phyloP scores from a whole-genome alignment of 805 yeast species.

The Cephaloascus fragrans region DNA sequence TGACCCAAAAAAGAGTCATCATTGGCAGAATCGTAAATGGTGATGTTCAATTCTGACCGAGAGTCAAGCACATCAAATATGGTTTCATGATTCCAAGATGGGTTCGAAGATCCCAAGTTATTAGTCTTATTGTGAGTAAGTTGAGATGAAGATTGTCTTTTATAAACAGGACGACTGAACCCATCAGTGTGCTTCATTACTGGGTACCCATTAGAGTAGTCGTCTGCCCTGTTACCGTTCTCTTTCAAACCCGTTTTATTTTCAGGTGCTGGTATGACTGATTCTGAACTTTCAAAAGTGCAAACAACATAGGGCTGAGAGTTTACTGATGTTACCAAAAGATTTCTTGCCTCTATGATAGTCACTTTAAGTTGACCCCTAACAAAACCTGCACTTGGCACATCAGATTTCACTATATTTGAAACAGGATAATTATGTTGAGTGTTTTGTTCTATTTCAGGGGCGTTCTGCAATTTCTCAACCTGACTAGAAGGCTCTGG shows the following conservation, averaged over 20 bases:
- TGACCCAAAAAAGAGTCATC: slow-evolving; percentile 86
- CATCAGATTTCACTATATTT: neutral
- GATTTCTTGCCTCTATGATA: slow-evolving; percentile 70
- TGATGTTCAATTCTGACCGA: slow-evolving; percentile 74
- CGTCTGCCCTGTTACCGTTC: slow-evolving; percentile 3
- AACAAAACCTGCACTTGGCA: slow-evolving; percentile 31
- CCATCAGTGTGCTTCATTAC: neutral
- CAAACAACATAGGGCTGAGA: slow-evolving; percentile 86
- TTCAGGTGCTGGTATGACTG: slow-evolving; percentile 74
- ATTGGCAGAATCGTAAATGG: slow-evolving; percentile 79
- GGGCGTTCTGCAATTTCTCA: slow-evolving; percentile 1
- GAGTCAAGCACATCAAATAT: slow-evolving; percentile 85
- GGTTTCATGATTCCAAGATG: slow-evolving; percentile 89
- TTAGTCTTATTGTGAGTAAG: slow-evolving; percentile 5
- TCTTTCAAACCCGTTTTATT: slow-evolving; percentile 10
- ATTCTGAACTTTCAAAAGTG: slow-evolving; percentile 86
- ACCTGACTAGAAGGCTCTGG: neutral
- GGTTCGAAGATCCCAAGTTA: slow-evolving; percentile 37
- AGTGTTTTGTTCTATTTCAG: slow-evolving; percentile 6
- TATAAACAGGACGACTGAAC: slow-evolving; percentile 16
- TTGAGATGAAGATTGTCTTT: slow-evolving; percentile 25
- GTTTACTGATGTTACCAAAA: slow-evolving; percentile 41
- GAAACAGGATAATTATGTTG: slow-evolving; percentile 3
- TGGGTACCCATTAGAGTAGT: slow-evolving; percentile 7
- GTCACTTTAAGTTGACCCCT: slow-evolving; percentile 78